Evolutionary conservation across 1,284 basidiomycete species (phyloP).

Genomic region (Coniophora puteana): DNA sequence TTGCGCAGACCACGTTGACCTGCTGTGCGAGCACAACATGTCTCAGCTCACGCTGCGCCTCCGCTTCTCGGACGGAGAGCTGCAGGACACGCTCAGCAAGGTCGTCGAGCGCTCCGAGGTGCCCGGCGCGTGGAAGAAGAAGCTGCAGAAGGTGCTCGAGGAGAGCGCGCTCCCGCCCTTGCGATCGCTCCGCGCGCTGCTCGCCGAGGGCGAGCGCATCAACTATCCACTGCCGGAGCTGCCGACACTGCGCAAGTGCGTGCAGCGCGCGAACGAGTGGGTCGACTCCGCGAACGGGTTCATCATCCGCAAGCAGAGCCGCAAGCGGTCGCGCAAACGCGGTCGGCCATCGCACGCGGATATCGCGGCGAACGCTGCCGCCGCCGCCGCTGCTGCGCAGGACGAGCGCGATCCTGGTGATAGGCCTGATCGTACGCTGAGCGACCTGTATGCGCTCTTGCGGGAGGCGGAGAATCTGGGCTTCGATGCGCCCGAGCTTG

Average conservation of each 20-base stretch:
- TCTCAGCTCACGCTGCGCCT: conserved; percentile 69
- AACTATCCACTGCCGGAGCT: conserved; percentile 74
- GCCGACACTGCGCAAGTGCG: conserved; percentile 70
- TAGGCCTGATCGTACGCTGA: conserved; percentile 62
- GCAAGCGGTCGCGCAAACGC: conserved; percentile 66
- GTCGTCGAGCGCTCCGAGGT: conserved; percentile 71
- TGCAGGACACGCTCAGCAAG: conserved; percentile 63
- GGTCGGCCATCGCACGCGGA: conserved; percentile 46
- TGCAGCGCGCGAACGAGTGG: conserved; percentile 82
- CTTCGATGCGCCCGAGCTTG: conserved; percentile 77
- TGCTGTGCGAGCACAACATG: conserved; percentile 69
- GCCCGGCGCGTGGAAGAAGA: conserved; percentile 73
- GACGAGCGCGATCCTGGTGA: conserved; percentile 57
- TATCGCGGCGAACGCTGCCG: too few species aligned
- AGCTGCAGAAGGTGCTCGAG: conserved; percentile 64
- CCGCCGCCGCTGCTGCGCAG: conserved; percentile 21
- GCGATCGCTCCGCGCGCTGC: conserved; percentile 71
- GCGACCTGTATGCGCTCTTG: conserved; percentile 67
- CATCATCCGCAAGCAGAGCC: conserved; percentile 66
- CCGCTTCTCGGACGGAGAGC: conserved; percentile 79
- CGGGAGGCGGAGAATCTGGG: conserved; percentile 70
- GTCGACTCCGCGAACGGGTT: conserved; percentile 73
- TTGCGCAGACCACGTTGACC: conserved; percentile 82
- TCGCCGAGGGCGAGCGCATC: conserved; percentile 87
- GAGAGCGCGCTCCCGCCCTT: conserved; percentile 72